A percentile compares a stretch with the other conserved stretches of the same genome.
phyloP scores from a whole-genome alignment of 2,329 filamentous ascomycete genomes.

The Claviceps sp. region DNA sequence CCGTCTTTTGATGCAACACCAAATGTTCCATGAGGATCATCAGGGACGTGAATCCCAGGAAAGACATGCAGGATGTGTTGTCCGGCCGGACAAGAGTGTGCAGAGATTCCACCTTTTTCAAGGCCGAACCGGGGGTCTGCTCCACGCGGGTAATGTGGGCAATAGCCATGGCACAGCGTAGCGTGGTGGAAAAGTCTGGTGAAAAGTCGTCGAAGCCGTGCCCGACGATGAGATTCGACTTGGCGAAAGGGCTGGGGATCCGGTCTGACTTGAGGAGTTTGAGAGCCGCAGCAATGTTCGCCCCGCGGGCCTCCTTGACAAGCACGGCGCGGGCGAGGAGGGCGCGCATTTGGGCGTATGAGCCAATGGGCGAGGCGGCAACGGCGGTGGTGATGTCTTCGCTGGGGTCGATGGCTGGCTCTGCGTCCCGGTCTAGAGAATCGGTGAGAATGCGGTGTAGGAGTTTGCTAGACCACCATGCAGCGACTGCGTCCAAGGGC shows the following conservation, averaged over 20 bases:
- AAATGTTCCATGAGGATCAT: slow-evolving; percentile 45
- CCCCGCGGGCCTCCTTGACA: slow-evolving; percentile 37
- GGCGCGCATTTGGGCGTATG: slow-evolving; percentile 51
- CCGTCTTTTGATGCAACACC: slow-evolving; percentile 30
- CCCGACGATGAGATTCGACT: slow-evolving; percentile 31
- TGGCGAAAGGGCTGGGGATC: slow-evolving; percentile 12
- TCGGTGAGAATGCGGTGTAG: slow-evolving; percentile 56
- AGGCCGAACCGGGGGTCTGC: slow-evolving; percentile 18
- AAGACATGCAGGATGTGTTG: slow-evolving; percentile 30
- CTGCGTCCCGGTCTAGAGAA: slow-evolving; percentile 41
- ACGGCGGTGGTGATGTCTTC: slow-evolving; percentile 54
- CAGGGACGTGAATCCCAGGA: slow-evolving; percentile 46
- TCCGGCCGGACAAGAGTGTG: slow-evolving; percentile 33
- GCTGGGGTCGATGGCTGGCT: slow-evolving; percentile 8
- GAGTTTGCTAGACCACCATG: slow-evolving; percentile 73
- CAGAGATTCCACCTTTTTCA: slow-evolving; percentile 33
- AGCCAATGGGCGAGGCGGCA: slow-evolving; percentile 63
- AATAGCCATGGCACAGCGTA: slow-evolving; percentile 47
- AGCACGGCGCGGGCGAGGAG: slow-evolving; percentile 46
- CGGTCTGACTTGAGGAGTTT: slow-evolving; percentile 30
- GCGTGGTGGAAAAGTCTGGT: slow-evolving; percentile 40
- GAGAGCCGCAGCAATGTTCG: slow-evolving; percentile 42
- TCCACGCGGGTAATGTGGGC: slow-evolving; percentile 39
- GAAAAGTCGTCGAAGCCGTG: slow-evolving; percentile 26
- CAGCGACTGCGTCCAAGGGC: slow-evolving; percentile 77